These are phyloP conservation scores for Chaetomiaceae sp. DNA, from an alignment of 2,329 filamentous ascomycete genomes.

Conservation along the genomic window DNA sequence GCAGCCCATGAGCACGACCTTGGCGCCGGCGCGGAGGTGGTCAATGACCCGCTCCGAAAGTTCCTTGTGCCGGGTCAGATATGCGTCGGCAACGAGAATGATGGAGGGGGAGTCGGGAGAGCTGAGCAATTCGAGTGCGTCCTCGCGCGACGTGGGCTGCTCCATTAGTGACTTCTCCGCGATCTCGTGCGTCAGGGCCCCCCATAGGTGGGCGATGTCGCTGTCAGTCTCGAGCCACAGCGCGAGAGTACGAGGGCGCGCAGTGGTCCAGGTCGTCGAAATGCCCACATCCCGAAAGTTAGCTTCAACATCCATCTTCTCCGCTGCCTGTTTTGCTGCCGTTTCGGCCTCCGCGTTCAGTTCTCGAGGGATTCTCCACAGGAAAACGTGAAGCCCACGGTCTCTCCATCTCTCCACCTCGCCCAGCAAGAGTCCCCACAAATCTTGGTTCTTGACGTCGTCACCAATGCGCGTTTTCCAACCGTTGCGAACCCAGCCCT, in stretches of 20 bases:
- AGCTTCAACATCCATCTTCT: neutral
- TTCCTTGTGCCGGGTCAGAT: slow-evolving; percentile 12
- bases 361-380: slow-evolving; percentile 2
- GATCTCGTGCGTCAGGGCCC: slow-evolving; percentile 4
- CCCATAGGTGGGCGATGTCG: slow-evolving; percentile 1
- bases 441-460: slow-evolving; percentile 42
- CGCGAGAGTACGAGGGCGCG: slow-evolving; percentile 5
- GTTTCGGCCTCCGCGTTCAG: neutral
- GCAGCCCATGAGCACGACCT: slow-evolving; percentile 18
- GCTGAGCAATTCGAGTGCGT: slow-evolving; percentile 15
- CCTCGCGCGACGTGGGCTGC: slow-evolving; percentile 9
- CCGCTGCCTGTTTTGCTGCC: neutral
- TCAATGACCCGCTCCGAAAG: slow-evolving; percentile 18
- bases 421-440: slow-evolving; percentile 43
- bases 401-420: slow-evolving; percentile 1
- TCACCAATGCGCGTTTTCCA: slow-evolving; percentile 25
- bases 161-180: slow-evolving; percentile 11
- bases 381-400: neutral
- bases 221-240: slow-evolving; percentile 7
- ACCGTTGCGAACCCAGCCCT: neutral
- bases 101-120: slow-evolving; percentile 9
- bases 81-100: slow-evolving; percentile 21
- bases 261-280: too few species aligned
- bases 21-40: slow-evolving; percentile 14
- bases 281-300: neutral